Evolutionary conservation across 2,329 filamentous ascomycete species (phyloP).

Genomic region (Alternaria gansuensis): DNA sequence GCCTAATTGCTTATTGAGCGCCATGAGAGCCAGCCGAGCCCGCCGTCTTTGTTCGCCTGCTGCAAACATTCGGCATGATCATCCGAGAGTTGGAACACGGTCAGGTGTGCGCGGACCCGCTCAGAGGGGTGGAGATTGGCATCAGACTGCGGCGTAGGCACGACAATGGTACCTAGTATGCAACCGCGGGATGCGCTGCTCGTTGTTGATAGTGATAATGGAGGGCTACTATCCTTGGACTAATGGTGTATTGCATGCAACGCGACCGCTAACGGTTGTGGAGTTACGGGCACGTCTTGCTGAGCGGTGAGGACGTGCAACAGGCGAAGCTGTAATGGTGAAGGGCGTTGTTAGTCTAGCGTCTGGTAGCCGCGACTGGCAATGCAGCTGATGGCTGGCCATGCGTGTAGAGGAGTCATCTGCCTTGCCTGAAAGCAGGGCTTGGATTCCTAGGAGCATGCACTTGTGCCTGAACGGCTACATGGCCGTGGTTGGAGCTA

Average conservation of each 20-base stretch:
- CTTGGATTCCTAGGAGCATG: constrained; percentile 13
- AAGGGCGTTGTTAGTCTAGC: constrained; percentile 6
- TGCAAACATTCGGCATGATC: constrained; percentile 16
- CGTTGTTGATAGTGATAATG: background rate
- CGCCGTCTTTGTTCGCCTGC: constrained; percentile 2
- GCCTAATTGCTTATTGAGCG: constrained; percentile 13
- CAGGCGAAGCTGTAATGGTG: constrained; percentile 2
- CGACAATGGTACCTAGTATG: constrained; percentile 4
- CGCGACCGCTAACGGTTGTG: constrained; percentile 13
- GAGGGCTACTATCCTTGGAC: constrained; percentile 14
- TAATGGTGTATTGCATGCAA: constrained; percentile 3
- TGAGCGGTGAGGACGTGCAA: constrained; percentile 28
- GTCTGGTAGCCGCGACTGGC: constrained; percentile 12
- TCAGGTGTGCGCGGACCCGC: constrained; percentile 20
- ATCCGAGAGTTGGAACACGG: constrained; percentile 14
- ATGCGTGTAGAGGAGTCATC: constrained; percentile 24
- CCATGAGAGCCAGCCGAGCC: constrained; percentile 3
- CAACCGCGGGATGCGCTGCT: constrained; percentile 28
- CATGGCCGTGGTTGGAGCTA: constrained; percentile 6
- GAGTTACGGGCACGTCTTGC: constrained; percentile 7
- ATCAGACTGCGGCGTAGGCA: constrained; percentile 14
- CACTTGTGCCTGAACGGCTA: constrained; percentile 11
- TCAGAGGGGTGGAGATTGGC: constrained; percentile 7
- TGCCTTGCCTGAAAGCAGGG: constrained; percentile 7
- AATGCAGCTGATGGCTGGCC: constrained; percentile 13